Percentiles rank a stretch among this genome's conserved stretches.
Conservation (phyloP, 805 yeast genomes). For the Jamesozyma lodderae region DNA sequence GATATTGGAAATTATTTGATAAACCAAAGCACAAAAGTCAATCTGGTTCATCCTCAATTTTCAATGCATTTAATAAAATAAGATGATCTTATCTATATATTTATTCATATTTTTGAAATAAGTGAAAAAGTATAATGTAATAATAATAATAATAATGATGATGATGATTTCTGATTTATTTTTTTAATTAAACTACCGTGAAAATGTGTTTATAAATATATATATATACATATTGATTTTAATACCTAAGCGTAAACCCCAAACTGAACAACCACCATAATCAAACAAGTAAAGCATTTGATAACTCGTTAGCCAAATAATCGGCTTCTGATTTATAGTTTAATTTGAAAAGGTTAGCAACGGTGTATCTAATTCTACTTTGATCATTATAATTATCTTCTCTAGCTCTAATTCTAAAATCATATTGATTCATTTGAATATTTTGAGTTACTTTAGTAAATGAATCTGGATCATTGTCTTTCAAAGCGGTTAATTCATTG, state of each 20-base stretch:
- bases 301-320: slow-evolving; percentile 36
- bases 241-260: too few relatives aligned
- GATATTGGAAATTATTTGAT: slow-evolving; percentile 94
- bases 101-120: neutral
- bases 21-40: slow-evolving; percentile 52
- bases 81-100: slow-evolving; percentile 32
- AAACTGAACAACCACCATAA: too few relatives aligned
- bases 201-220: too few relatives aligned
- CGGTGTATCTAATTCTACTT: slow-evolving; percentile 67
- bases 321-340: slow-evolving; percentile 55
- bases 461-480: slow-evolving; percentile 39
- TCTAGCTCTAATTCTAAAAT: slow-evolving; percentile 71
- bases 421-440: slow-evolving; percentile 57
- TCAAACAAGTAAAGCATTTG: slow-evolving; percentile 8
- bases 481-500: slow-evolving; percentile 43
- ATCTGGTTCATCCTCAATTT: slow-evolving; percentile 48
- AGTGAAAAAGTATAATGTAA: neutral
- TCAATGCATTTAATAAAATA: slow-evolving; percentile 69
- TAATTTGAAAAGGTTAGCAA: slow-evolving; percentile 42
- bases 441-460: slow-evolving; percentile 39
- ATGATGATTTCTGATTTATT: too few relatives aligned
- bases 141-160: too few relatives aligned
- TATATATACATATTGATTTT: neutral
- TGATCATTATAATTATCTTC: slow-evolving; percentile 78
- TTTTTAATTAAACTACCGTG: too few relatives aligned